Percentiles rank a stretch among this genome's conserved stretches.
Evolutionary conservation across 805 yeast species (phyloP).

Genomic region (Scheffersomyces lignosus): DNA sequence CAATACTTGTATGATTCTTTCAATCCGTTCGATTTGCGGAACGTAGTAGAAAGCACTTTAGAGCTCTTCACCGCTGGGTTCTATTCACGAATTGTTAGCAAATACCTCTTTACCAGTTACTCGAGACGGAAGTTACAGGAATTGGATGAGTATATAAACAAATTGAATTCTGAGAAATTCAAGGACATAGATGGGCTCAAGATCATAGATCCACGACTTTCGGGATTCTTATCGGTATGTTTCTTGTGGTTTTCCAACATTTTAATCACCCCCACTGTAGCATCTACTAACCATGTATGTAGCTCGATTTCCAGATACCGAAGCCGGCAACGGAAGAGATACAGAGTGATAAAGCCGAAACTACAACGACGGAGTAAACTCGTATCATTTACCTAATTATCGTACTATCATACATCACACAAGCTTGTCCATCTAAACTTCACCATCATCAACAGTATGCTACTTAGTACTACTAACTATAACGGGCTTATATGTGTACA

Average conservation of each 20-base stretch:
- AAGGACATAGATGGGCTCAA: conserved; percentile 23
- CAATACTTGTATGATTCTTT: conserved; percentile 37
- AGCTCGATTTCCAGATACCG: conserved; percentile 57
- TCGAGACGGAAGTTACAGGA: conserved; percentile 31
- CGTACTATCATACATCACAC: too few species aligned
- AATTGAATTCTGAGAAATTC: conserved; percentile 17
- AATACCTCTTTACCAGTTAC: conserved; percentile 13
- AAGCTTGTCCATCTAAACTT: too few species aligned
- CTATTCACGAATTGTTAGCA: conserved; percentile 21
- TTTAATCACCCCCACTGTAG: conserved; percentile 1
- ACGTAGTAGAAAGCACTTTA: conserved; percentile 38
- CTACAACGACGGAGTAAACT: too few species aligned
- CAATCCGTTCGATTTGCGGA: conserved; percentile 26
- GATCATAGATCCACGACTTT: conserved; percentile 50
- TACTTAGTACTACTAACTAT: too few species aligned
- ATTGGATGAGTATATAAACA: conserved; percentile 43
- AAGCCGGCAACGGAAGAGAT: too few species aligned
- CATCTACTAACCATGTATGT: too few species aligned
- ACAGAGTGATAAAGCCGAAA: too few species aligned
- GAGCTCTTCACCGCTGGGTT: conserved; percentile 42
- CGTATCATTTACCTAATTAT: too few species aligned
- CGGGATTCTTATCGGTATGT: conserved; percentile 55
- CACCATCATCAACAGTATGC: too few species aligned
- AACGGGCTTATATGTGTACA: too few species aligned
- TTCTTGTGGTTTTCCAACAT: conserved; percentile 2